These are phyloP conservation scores for Termitomyces sp. DNA, from an alignment of 768 basidiomycete genomes.

Conservation along the genomic window DNA sequence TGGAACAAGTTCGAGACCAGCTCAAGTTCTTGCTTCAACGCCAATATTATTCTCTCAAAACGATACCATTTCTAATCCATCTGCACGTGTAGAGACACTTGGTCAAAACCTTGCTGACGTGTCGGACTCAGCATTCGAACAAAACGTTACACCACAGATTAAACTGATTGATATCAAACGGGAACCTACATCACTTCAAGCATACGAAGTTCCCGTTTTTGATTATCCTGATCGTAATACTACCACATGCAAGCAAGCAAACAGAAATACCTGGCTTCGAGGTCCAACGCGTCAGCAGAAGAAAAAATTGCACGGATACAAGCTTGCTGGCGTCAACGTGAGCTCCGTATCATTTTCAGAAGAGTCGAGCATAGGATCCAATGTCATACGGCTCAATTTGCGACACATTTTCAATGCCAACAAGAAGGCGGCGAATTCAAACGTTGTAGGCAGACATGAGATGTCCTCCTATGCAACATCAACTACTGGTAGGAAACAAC, in stretches of 20 bases:
- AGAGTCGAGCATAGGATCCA: neutral
- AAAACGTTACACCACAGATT: neutral
- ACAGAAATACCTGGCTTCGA: neutral
- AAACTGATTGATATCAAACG: too few relatives aligned
- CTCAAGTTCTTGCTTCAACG: neutral
- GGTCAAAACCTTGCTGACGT: neutral
- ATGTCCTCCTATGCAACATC: neutral
- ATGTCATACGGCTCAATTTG: neutral
- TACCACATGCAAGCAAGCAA: neutral
- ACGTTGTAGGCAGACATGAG: neutral
- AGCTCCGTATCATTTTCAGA: neutral
- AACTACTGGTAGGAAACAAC: neutral
- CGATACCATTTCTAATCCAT: neutral
- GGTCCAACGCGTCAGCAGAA: neutral
- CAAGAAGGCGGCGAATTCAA: neutral
- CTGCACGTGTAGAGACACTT: neutral
- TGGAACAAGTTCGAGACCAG: neutral
- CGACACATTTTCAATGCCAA: neutral
- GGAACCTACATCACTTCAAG: neutral
- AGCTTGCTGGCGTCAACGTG: neutral
- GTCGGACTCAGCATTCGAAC: neutral
- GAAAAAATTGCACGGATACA: neutral
- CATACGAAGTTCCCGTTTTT: neutral
- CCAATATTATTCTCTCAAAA: neutral
- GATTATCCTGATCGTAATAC: neutral